phyloP scores from a whole-genome alignment of 2,329 filamentous ascomycete species.

The Diplodia sapinea region DNA sequence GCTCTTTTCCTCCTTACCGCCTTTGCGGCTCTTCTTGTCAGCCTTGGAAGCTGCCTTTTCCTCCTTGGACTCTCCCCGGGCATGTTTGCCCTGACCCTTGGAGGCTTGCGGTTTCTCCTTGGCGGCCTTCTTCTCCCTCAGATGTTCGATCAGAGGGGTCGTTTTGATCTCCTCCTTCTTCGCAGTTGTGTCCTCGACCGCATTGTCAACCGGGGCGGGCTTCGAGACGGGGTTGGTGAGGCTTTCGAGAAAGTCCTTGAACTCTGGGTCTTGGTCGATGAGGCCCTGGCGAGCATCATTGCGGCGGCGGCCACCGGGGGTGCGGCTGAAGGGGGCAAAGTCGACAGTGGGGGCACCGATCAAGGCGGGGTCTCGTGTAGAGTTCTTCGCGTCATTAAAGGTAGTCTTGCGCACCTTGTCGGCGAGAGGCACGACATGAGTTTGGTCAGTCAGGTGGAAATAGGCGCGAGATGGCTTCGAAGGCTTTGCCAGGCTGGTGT shows the following conservation, averaged over 20 bases:
- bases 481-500: constrained; percentile 75
- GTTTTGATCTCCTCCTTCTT: constrained; percentile 72
- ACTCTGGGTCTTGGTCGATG: constrained; percentile 95
- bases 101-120: constrained; percentile 57
- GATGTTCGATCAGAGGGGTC: constrained; percentile 86
- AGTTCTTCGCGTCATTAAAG: constrained; percentile 84
- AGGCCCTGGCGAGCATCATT: constrained; percentile 87
- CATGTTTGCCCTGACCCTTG: constrained; percentile 59
- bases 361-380: constrained; percentile 72
- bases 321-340: constrained; percentile 81
- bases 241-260: constrained; percentile 88
- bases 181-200: constrained; percentile 54
- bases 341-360: constrained; percentile 81
- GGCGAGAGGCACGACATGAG: constrained; percentile 70
- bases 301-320: constrained; percentile 74
- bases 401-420: constrained; percentile 70
- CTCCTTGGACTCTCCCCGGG: constrained; percentile 67
- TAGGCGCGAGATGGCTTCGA: constrained; percentile 83
- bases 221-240: constrained; percentile 76
- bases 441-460: constrained; percentile 76
- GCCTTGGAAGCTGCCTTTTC: constrained; percentile 55
- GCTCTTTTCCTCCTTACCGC: constrained; percentile 50
- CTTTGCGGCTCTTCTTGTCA: constrained; percentile 47
- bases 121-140: constrained; percentile 90
- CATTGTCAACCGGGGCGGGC: constrained; percentile 56